Base-by-base conservation (phyloP, 371 early-diverging fungal genomes). In the Haplosporangium sp. region DNA sequence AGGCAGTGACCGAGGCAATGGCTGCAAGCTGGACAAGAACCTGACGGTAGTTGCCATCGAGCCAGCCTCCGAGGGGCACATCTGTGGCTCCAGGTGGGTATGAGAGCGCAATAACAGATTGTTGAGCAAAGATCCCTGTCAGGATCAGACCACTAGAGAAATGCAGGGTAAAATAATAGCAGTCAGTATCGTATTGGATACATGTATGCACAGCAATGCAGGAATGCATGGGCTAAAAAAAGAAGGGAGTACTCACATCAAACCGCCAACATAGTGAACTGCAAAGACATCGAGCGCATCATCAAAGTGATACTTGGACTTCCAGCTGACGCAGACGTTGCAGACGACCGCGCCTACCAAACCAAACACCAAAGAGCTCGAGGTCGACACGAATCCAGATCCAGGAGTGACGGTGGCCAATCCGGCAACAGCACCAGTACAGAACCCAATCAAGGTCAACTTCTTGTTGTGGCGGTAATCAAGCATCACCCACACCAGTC, bases 331-430 rank as follows among this genome's bases (percentile, higher is more conserved):
- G 47, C 93, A 93, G 52, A 90, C 80, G 75, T 94, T 93, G 85
- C 95, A 96, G 36, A 74, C 79, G 53, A 91, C 72, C n/a, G 86
- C 93, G 54, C 90, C 90, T 36, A 91, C 55, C 43, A 91, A 81
- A 11, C 97, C 96, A 75, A 95, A 92, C 13, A 93, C 86, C 18
- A 95, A 85, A 12, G 95, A 86, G 51, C 94, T 87, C 70, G 89
- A 90, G 21, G 94, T 92, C 7, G 91, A 89, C n/a, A 96, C 95
- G 70, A 85, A 97, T 8, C 98, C 98, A 9, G 95, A 87, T 8
- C 88, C 95, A 20, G 98, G 98, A 0, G 98, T 97, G 67, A 97
- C 95, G 6, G 93, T 91, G 1, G 96, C 97, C 23, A 97, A 82
- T 9, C 96, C 98, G 16, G 95, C 91, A 29, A 98, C 92, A 12